Evolutionary conservation across 768 basidiomycete genomes (phyloP).

Genomic region (Chalciporus pseudorubinellus): DNA sequence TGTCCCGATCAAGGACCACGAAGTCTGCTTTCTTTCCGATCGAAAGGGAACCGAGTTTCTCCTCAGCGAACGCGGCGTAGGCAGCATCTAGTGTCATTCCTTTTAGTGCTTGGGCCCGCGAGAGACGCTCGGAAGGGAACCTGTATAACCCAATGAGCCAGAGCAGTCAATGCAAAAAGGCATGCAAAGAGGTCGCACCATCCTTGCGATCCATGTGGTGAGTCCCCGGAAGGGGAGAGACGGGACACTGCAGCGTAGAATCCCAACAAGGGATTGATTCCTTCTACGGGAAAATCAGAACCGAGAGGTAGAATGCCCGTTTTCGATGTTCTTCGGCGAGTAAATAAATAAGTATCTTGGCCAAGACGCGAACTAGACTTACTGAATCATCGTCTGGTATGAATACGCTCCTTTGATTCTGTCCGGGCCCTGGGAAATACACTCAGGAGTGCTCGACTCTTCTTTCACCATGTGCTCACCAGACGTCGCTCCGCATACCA

Average conservation of each 20-base stretch:
- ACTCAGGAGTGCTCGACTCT: not conserved
- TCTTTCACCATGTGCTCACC: slow-evolving; percentile 35
- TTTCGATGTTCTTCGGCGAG: slow-evolving; percentile 43
- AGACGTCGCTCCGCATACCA: slow-evolving; percentile 83
- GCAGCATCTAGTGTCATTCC: slow-evolving; percentile 92
- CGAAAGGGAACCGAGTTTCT: slow-evolving; percentile 65
- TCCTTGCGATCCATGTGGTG: slow-evolving; percentile 79
- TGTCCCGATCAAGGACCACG: slow-evolving; percentile 77
- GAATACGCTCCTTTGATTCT: slow-evolving; percentile 89
- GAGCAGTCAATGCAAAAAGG: not conserved
- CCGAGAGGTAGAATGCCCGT: slow-evolving; percentile 72
- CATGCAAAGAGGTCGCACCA: slow-evolving; percentile 52
- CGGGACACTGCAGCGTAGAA: slow-evolving; percentile 89
- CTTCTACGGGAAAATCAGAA: slow-evolving; percentile 93
- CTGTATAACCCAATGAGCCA: slow-evolving; percentile 37
- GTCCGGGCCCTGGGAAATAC: slow-evolving; percentile 59
- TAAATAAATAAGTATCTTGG: not conserved
- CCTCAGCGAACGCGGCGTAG: slow-evolving; percentile 80
- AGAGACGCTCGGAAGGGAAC: slow-evolving; percentile 74
- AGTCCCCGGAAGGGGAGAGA: slow-evolving; percentile 61
- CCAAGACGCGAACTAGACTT: slow-evolving; percentile 19
- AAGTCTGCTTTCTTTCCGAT: slow-evolving; percentile 87
- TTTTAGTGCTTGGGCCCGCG: slow-evolving; percentile 78
- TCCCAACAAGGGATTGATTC: slow-evolving; percentile 82
- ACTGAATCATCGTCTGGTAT: slow-evolving; percentile 77